phyloP scores from a whole-genome alignment of 2,329 filamentous ascomycete genomes.

The Cordyceps javanica region DNA sequence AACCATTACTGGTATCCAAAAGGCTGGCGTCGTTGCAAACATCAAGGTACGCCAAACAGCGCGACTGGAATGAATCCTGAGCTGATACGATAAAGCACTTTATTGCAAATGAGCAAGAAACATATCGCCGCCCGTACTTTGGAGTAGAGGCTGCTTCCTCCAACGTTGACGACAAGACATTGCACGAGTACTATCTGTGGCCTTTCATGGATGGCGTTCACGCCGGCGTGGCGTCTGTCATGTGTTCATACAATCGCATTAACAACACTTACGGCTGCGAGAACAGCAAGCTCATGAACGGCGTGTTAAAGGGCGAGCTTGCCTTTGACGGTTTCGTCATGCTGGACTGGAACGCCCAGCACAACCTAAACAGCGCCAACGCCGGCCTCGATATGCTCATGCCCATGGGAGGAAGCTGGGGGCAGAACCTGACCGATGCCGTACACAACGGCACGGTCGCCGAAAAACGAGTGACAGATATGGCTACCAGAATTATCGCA shows the following conservation, averaged over 20 bases:
- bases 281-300: slow-evolving; percentile 63
- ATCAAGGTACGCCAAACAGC: slow-evolving; percentile 42
- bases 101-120: slow-evolving; percentile 58
- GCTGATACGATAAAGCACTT: slow-evolving; percentile 35
- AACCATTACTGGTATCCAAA: slow-evolving; percentile 69
- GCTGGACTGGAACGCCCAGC: slow-evolving; percentile 64
- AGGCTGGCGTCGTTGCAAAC: slow-evolving; percentile 72
- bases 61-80: rapidly evolving
- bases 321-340: slow-evolving; percentile 65
- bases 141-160: slow-evolving; percentile 48
- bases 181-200: slow-evolving; percentile 62
- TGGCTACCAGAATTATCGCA: slow-evolving; percentile 64
- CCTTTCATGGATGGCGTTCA: slow-evolving; percentile 57
- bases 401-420: slow-evolving; percentile 51
- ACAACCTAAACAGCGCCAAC: slow-evolving; percentile 49
- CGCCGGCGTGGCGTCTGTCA: slow-evolving; percentile 51
- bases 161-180: slow-evolving; percentile 58
- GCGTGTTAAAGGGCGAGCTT: slow-evolving; percentile 56
- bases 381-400: slow-evolving; percentile 66
- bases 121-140: slow-evolving; percentile 34
- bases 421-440: slow-evolving; percentile 63
- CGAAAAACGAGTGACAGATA: slow-evolving; percentile 67
- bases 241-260: slow-evolving; percentile 66
- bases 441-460: slow-evolving; percentile 72
- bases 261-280: slow-evolving; percentile 72